Evolutionary conservation across 2,329 filamentous ascomycete species (phyloP), one percentile per base, ranked within the genome.

Genomic region (Cladosporium colombiae): DNA sequence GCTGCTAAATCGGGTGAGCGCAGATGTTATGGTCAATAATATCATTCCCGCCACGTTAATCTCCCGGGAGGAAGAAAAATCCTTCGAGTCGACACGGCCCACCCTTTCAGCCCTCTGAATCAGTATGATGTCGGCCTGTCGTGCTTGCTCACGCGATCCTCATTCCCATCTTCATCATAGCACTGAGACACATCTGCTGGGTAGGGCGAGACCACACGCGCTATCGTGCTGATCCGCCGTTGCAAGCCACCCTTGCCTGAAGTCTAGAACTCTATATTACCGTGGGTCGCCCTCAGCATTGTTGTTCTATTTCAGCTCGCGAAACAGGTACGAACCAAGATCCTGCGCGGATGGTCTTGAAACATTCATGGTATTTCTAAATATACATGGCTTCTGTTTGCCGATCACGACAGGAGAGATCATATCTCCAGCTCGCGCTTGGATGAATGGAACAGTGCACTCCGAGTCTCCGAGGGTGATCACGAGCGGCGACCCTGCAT

Each of bases 191-290:
- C n/a, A 3, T 7, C 52, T 35, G 33, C 33, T 33, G 23, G n/a
- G 23, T 57, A 57, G 33, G 55, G 55, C 33, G 55, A 57, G 55
- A 57, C 55, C 55, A 21, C 52, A 57, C 33, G 55, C 31, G 55
- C 55, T 25, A 57, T 29, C 23, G 13, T 57, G 52, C 52, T 33
- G 55, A 40, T 40, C 55, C 29, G 23, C 55, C 55, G 55, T 57
- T 57, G 55, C 18, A 57, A 57, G 55, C 55, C 55, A 57, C 33
- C 21, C 29, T 57, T 18, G 55, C 33, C 31, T 40, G 29, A 16
- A 57, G 55, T 57, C 55, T 57, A 57, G 55, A 57, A 37, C 55
- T 57, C 33, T 35, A 33, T 11, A 11, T 46, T 23, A 21, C 40
- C 40, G n/a, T 46, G 40, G 40, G 40, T 21, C 40, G n/a, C 18